phyloP scores from a whole-genome alignment of 768 basidiomycete genomes.

The Boletus reticuloceps region DNA sequence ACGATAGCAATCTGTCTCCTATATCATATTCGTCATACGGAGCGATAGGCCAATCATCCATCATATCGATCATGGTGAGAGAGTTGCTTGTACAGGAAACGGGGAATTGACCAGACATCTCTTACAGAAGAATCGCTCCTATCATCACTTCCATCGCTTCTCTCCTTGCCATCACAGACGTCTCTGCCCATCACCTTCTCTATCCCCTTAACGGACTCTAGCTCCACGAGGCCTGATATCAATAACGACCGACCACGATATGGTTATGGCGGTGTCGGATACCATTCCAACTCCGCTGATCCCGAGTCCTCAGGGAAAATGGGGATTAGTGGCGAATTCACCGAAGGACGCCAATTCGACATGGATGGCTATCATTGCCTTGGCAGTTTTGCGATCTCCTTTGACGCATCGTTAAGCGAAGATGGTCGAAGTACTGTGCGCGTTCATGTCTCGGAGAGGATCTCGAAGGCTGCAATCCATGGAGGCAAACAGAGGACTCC shows the following conservation, averaged over 20 bases:
- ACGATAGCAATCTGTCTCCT: constrained; percentile 49
- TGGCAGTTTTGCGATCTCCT: constrained; percentile 66
- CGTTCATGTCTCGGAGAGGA: constrained; percentile 58
- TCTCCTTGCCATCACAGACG: constrained; percentile 63
- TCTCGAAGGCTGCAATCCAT: constrained; percentile 9
- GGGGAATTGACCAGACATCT: constrained; percentile 13
- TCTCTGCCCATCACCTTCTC: constrained; percentile 55
- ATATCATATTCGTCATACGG: constrained; percentile 38
- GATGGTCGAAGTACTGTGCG: constrained; percentile 73
- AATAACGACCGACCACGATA: constrained; percentile 56
- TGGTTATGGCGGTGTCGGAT: constrained; percentile 33
- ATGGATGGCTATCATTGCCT: constrained; percentile 44
- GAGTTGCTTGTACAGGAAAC: background rate
- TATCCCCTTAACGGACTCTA: constrained; percentile 42
- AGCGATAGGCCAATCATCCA: constrained; percentile 49
- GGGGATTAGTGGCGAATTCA: constrained; percentile 30
- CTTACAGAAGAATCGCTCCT: constrained; percentile 61
- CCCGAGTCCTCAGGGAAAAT: constrained; percentile 29
- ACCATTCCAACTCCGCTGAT: constrained; percentile 49
- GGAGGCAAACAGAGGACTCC: constrained; percentile 16
- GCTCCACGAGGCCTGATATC: constrained; percentile 40
- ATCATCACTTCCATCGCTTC: constrained; percentile 71
- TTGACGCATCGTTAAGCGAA: constrained; percentile 61
- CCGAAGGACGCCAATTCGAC: constrained; percentile 54
- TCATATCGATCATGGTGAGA: constrained; percentile 68